Percentiles rank a stretch among this genome's conserved stretches.
These are phyloP conservation scores for Talaromyces proteolyticus DNA, from an alignment of 495 filamentous ascomycete species.

Conservation along the genomic window DNA sequence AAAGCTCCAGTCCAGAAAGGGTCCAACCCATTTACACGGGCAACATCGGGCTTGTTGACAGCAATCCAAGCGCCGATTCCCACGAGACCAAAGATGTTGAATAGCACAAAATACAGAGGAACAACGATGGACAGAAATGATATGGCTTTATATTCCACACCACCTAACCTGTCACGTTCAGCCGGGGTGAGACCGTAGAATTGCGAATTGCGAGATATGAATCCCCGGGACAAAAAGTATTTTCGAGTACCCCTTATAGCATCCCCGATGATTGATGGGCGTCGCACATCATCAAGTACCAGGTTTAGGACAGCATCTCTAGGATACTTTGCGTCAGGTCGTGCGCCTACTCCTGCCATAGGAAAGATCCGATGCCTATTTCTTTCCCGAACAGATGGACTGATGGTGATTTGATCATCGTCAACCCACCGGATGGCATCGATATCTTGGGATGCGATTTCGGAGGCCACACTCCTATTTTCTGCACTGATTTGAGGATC, in stretches of 20 bases:
- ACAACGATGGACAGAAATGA: conserved; percentile 67
- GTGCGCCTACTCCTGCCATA: conserved; percentile 50
- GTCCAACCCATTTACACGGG: conserved; percentile 62
- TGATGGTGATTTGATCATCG: conserved; percentile 29
- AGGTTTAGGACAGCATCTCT: conserved; percentile 18
- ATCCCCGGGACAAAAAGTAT: conserved; percentile 35
- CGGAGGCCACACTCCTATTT: neutral
- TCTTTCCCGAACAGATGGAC: conserved; percentile 9
- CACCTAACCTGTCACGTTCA: conserved; percentile 69
- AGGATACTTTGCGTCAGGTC: conserved; percentile 34
- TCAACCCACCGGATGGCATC: conserved; percentile 18
- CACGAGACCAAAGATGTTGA: conserved; percentile 65
- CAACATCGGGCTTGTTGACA: conserved; percentile 47
- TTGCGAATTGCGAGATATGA: conserved; percentile 64
- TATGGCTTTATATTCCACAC: conserved; percentile 75
- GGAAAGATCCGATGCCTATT: conserved; percentile 33
- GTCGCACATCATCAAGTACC: conserved; percentile 12
- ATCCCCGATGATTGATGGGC: conserved; percentile 16
- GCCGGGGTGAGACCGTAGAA: conserved; percentile 62
- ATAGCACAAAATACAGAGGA: conserved; percentile 65
- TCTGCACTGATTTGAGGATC: no score
- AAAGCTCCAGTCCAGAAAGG: conserved; percentile 42
- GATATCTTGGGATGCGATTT: neutral
- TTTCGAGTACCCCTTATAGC: conserved; percentile 26
- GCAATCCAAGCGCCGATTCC: conserved; percentile 69